These are phyloP conservation scores for Insectozyma bohioensis DNA, from an alignment of 1,139 yeast species.

Conservation along the genomic window DNA sequence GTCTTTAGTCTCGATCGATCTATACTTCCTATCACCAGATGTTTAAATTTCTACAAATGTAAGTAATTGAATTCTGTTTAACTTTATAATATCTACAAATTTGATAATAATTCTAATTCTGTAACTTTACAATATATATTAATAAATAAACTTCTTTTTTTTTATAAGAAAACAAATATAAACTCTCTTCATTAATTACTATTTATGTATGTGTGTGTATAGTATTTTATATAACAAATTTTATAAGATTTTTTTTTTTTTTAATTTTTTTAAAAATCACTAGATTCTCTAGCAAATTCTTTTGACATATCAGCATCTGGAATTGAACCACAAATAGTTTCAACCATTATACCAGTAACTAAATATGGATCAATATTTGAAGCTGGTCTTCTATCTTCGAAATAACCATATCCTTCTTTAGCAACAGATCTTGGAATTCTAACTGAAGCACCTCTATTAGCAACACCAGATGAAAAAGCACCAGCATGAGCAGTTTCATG, in stretches of 20 bases:
- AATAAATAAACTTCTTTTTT: no score
- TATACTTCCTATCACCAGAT: no score
- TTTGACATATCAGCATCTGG: slow-evolving; percentile 95
- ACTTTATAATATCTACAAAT: no score
- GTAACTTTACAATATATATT: no score
- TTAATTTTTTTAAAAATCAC: slow-evolving; percentile 19
- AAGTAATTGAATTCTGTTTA: no score
- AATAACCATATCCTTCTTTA: slow-evolving; percentile 96
- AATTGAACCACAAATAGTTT: slow-evolving; percentile 93
- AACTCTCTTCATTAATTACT: no score
- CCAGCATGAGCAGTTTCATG: slow-evolving; percentile 97
- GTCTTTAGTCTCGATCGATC: no score
- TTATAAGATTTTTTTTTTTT: slow-evolving; percentile 1
- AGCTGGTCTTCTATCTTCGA: slow-evolving; percentile 99
- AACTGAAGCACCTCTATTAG: slow-evolving; percentile 98
- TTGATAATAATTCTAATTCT: no score
- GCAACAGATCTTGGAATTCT: slow-evolving; percentile 99
- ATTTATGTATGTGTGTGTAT: no score
- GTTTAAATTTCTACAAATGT: no score
- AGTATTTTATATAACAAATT: no score
- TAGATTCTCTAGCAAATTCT: slow-evolving; percentile 75
- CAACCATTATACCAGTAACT: slow-evolving; percentile 97
- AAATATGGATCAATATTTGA: slow-evolving; percentile 98
- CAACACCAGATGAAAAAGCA: slow-evolving; percentile 92
- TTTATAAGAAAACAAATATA: no score